phyloP scores from a whole-genome alignment of 345 rosid genomes.

The Theobroma cacao region DNA sequence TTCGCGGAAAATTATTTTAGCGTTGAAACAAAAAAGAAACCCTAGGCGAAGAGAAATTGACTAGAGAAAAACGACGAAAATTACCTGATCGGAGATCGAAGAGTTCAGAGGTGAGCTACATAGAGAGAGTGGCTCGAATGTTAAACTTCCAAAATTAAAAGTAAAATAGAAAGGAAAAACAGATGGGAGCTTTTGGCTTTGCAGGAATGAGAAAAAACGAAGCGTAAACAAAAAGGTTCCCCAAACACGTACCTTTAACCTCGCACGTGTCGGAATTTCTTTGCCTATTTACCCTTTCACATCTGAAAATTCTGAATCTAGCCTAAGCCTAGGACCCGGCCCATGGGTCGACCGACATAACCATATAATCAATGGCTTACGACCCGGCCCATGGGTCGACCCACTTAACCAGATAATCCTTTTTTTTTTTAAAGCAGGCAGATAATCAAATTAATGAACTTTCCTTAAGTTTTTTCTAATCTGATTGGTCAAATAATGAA shows the following conservation, averaged over 20 bases:
- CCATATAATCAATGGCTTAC: too few relatives aligned
- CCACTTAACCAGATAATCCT: too few relatives aligned
- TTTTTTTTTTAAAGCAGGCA: too few relatives aligned
- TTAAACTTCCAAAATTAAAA: not conserved
- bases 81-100: constrained; percentile 12
- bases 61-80: too few relatives aligned
- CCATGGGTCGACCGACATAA: too few relatives aligned
- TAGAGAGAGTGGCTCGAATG: not conserved
- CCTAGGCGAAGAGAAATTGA: not conserved
- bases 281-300: too few relatives aligned
- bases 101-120: constrained; percentile 5
- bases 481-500: too few relatives aligned
- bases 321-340: too few relatives aligned
- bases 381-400: too few relatives aligned
- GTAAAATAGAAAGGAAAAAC: not conserved
- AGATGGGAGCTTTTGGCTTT: not conserved
- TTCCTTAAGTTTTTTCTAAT: too few relatives aligned
- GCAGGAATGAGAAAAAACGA: not conserved
- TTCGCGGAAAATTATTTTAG: not conserved
- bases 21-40: not conserved
- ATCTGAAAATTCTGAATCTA: too few relatives aligned
- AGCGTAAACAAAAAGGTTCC: not conserved
- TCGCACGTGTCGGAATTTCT: not conserved
- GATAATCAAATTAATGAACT: too few relatives aligned
- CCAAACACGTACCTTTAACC: not conserved